Evolutionary conservation across 2,329 filamentous ascomycete species (phyloP).

Genomic region (Colletotrichum sansevieriae): DNA sequence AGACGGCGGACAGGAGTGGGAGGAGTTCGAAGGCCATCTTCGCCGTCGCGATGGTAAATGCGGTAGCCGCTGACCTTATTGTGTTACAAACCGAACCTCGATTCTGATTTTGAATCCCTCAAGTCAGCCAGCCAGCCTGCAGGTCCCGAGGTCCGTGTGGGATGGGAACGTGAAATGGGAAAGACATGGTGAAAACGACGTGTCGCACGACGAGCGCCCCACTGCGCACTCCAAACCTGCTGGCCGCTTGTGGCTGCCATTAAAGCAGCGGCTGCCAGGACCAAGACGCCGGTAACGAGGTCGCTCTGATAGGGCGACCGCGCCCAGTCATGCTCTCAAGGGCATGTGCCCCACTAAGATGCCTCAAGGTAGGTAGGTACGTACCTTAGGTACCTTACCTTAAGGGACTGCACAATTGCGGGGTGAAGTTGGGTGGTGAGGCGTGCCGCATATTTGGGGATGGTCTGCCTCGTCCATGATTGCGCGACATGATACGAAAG

Average conservation of each 20-base stretch:
- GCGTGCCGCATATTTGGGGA: neutral
- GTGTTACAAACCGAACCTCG: neutral
- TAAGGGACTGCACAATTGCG: constrained; percentile 1
- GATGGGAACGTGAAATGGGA: neutral
- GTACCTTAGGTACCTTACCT: neutral
- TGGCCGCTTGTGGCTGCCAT: neutral
- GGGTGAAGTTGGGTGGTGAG: neutral
- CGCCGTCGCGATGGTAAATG: neutral
- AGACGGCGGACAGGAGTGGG: constrained; percentile 65
- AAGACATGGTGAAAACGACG: neutral
- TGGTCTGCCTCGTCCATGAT: neutral
- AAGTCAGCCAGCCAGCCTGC: constrained; percentile 23
- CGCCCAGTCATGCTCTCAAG: neutral
- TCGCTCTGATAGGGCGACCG: constrained; percentile 8
- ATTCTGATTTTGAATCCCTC: constrained; percentile 1
- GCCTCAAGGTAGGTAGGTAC: neutral
- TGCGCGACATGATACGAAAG: too few species aligned
- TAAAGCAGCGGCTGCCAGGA: constrained; percentile 20
- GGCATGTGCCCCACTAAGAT: constrained; percentile 11
- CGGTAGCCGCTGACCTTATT: neutral
- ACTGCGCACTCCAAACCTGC: too few species aligned
- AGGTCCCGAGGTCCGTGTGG: neutral
- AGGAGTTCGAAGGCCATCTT: constrained; percentile 56
- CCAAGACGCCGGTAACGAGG: constrained; percentile 27
- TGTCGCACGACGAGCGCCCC: neutral